These are phyloP conservation scores for Geum urbanum DNA, from an alignment of 306 rosid genomes.

Conservation along the genomic window DNA sequence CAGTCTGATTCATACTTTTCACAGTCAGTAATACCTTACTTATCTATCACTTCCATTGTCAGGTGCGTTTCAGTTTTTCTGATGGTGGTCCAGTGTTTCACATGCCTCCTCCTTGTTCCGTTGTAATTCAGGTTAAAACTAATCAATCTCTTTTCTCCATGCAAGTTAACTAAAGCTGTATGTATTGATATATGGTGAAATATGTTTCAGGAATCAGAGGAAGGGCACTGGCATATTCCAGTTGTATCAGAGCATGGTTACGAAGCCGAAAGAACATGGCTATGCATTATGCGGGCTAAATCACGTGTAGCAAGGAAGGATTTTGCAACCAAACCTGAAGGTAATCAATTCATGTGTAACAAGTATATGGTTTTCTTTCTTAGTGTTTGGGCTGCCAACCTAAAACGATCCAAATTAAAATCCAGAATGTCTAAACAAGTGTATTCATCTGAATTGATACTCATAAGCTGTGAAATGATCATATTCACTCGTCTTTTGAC, in stretches of 20 bases:
- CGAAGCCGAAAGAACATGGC: constrained; percentile 72
- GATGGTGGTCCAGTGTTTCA: constrained; percentile 76
- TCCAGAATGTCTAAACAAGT: neutral
- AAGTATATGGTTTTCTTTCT: neutral
- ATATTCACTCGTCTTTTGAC: neutral
- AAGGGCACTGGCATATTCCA: constrained; percentile 92
- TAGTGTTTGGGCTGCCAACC: neutral
- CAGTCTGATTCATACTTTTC: constrained; percentile 6
- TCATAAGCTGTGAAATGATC: neutral
- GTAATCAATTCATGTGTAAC: constrained; percentile 22
- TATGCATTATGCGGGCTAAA: constrained; percentile 63
- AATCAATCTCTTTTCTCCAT: neutral
- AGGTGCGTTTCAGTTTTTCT: constrained; percentile 83
- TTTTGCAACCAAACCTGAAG: constrained; percentile 40
- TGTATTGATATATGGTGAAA: constrained; percentile 20
- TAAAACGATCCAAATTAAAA: neutral
- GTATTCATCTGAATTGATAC: neutral
- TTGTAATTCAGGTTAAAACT: constrained; percentile 74
- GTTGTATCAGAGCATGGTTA: constrained; percentile 49
- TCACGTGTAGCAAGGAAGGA: constrained; percentile 28
- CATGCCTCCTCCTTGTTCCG: constrained; percentile 93
- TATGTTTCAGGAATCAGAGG: constrained; percentile 77
- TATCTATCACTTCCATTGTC: constrained; percentile 19
- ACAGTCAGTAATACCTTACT: neutral
- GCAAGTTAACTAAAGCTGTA: neutral